phyloP scores from a whole-genome alignment of 2,329 filamentous ascomycete species.

The Colletotrichum melonis region DNA sequence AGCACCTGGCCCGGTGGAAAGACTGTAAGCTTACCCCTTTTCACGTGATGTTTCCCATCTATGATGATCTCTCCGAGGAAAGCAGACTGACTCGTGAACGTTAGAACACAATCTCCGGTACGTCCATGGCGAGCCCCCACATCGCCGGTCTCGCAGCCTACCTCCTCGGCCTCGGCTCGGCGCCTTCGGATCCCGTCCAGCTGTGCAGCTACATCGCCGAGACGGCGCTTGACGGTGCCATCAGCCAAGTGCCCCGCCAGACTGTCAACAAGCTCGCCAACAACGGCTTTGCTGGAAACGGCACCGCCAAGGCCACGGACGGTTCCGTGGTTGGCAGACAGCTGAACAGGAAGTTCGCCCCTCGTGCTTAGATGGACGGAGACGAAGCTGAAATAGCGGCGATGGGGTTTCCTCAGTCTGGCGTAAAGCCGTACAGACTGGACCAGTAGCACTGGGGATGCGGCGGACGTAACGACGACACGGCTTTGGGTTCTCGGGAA shows the following conservation, averaged over 20 bases:
- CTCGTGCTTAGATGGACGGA: neutral
- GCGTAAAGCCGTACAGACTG: neutral
- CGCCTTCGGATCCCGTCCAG: constrained; percentile 42
- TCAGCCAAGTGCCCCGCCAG: constrained; percentile 48
- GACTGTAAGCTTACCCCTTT: constrained; percentile 41
- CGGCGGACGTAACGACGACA: neutral
- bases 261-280: constrained; percentile 49
- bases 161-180: constrained; percentile 57
- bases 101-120: constrained; percentile 36
- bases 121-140: constrained; percentile 39
- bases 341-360: constrained; percentile 21
- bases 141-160: constrained; percentile 38
- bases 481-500: neutral
- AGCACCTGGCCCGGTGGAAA: constrained; percentile 60
- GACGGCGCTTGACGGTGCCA: constrained; percentile 51
- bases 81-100: neutral
- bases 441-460: neutral
- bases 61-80: too few species aligned
- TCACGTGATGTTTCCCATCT: neutral
- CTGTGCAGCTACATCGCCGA: constrained; percentile 55
- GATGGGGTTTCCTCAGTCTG: neutral
- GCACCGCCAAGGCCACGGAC: constrained; percentile 21
- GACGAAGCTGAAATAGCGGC: neutral
- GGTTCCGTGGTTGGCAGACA: constrained; percentile 11
- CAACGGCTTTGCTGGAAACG: constrained; percentile 41